Conservation (phyloP, 1,284 basidiomycete species). For the Marasmius tenuissimus region DNA sequence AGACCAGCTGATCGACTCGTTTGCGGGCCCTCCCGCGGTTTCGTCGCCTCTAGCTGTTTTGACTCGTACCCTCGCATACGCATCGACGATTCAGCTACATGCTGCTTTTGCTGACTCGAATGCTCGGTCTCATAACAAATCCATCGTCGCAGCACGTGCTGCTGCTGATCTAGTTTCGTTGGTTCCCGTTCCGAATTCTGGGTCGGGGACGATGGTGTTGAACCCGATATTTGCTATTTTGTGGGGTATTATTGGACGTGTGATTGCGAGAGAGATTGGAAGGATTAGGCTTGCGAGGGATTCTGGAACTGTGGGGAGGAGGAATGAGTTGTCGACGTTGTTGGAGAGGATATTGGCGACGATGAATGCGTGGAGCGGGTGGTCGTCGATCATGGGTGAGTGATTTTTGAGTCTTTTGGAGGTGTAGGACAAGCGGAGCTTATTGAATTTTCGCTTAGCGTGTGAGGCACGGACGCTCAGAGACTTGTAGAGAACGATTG, state of each 20-base stretch:
- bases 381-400: slow-evolving; percentile 12
- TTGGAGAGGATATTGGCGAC: slow-evolving; percentile 7
- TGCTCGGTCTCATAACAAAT: neutral
- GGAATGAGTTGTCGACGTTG: slow-evolving; percentile 4
- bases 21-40: neutral
- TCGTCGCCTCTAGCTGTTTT: slow-evolving; percentile 1
- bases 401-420: neutral
- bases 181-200: neutral
- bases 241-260: slow-evolving; percentile 11
- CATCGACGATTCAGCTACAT: neutral
- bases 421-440: too few species aligned
- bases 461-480: too few species aligned
- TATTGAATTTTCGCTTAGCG: too few species aligned
- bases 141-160: neutral
- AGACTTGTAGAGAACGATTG: too few species aligned
- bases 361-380: slow-evolving; percentile 8
- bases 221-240: slow-evolving; percentile 8
- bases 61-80: slow-evolving; percentile 1
- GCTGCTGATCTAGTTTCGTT: slow-evolving; percentile 5
- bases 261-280: slow-evolving; percentile 7
- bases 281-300: neutral
- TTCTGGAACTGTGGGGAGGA: neutral
- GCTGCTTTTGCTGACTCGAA: neutral
- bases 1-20: slow-evolving; percentile 9
- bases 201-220: neutral